Evolutionary conservation across 1,284 basidiomycete species (phyloP), one percentile per base, ranked within the genome.

Genomic region (Singerocomus inundabilis): DNA sequence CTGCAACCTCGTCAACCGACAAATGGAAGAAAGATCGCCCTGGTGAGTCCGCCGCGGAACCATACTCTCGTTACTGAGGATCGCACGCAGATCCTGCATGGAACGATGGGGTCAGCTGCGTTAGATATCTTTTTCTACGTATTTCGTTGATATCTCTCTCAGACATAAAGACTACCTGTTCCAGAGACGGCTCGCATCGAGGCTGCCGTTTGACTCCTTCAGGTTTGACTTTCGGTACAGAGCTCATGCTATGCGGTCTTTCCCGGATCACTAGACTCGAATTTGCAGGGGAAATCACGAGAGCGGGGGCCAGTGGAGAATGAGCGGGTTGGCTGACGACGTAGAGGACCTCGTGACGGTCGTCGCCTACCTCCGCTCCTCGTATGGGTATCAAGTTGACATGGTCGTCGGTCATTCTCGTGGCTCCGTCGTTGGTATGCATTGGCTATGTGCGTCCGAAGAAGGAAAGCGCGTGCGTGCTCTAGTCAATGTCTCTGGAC

Each of bases 81-180:
- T 57, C 58, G 30, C 43, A 42, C 38, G 48, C 52, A 89, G 88
- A 84, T 90, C 55, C 67, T 89, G 9, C 88, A 90, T 64, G 87
- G 87, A 35, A 74, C 80, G n/a, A 77, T 87, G 76, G 88, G 88
- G 87, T 86, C 60, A 68, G 74, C 60, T 38, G 32, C 33, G 25
- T 38, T 30, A 26, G 31, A 32, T 16, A 26, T 26, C 28, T n/a
- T 18, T 26, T 24, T 31, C 35, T 12, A 31, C 29, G 4, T 2
- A 31, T 26, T 18, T 39, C 21, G 15, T 42, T 49, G 21, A 52
- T 34, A 10, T 48, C 49, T 35, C 16, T 38, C 52, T 25, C 65
- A 90, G 88, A 57, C 88, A 91, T 65, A 90, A 90, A 59, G 85
- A 93, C 64, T 92, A 92, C 70, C 69, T 90, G 44, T 91, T 86